Percentiles rank a stretch among this genome's conserved stretches.
Conservation (phyloP, 306 rosid genomes). For the Quercus cerris region DNA sequence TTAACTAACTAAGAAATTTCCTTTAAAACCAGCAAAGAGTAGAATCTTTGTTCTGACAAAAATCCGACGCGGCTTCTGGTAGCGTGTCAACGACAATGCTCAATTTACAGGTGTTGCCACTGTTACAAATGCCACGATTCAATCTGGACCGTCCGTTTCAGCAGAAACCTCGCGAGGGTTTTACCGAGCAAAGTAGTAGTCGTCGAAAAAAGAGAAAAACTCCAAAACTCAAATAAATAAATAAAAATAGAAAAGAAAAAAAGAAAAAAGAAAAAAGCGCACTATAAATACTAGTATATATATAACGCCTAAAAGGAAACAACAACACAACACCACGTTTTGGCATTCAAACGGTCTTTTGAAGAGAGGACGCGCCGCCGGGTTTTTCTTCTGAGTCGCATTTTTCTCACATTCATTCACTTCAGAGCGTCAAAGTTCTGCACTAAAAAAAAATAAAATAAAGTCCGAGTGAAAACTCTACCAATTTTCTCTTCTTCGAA, state of each 20-base stretch:
- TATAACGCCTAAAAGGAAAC: no score
- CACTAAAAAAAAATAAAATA: neutral
- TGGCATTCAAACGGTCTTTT: constrained; percentile 12
- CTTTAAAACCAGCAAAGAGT: no score
- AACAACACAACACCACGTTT: neutral
- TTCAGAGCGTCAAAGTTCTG: constrained; percentile 1
- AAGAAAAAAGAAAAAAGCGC: neutral
- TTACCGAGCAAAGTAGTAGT: neutral
- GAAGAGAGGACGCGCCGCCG: constrained; percentile 36
- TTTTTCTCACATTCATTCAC: neutral
- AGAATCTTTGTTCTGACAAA: no score
- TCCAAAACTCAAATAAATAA: no score
- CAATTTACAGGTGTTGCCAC: neutral
- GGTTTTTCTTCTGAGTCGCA: neutral
- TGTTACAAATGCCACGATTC: neutral
- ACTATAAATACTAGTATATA: neutral
- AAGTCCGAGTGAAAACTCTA: neutral
- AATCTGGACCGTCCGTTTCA: constrained; percentile 9
- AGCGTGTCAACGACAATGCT: no score
- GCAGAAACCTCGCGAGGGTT: neutral
- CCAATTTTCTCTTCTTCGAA: neutral
- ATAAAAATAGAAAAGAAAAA: neutral
- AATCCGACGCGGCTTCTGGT: neutral
- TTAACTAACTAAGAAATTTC: no score
- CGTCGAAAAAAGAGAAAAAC: no score